These are phyloP conservation scores for Malassezia brasiliensis DNA, from an alignment of 1,284 basidiomycete species.

Conservation along the genomic window DNA sequence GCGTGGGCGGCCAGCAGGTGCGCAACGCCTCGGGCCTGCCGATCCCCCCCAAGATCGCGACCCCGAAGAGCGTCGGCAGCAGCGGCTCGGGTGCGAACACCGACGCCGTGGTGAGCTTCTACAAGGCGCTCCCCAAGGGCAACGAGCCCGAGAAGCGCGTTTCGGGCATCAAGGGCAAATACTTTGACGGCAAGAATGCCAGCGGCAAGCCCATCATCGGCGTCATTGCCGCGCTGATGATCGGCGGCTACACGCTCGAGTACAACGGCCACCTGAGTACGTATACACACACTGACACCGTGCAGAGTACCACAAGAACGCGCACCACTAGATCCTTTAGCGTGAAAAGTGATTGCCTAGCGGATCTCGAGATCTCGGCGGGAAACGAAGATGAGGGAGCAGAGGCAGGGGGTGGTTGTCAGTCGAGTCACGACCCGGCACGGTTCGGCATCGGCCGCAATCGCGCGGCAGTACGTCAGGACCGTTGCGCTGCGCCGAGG, in stretches of 20 bases:
- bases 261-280: slow-evolving; percentile 36
- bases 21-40: slow-evolving; percentile 50
- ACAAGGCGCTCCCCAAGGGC: slow-evolving; percentile 74
- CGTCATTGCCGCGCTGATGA: slow-evolving; percentile 65
- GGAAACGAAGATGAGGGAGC: not conserved
- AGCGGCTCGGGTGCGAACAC: slow-evolving; percentile 71
- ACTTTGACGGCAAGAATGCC: slow-evolving; percentile 76
- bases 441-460: no score
- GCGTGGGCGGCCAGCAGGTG: slow-evolving; percentile 21
- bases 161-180: slow-evolving; percentile 66
- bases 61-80: slow-evolving; percentile 72
- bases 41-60: slow-evolving; percentile 88
- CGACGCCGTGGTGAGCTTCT: slow-evolving; percentile 77
- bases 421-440: no score
- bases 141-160: slow-evolving; percentile 57
- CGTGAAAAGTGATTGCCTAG: not conserved
- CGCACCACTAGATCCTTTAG: slow-evolving; percentile 20
- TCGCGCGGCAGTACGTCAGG: no score
- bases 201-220: slow-evolving; percentile 64
- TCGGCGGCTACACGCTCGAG: slow-evolving; percentile 57
- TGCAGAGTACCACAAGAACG: slow-evolving; percentile 31
- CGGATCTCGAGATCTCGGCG: no score
- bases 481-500: no score
- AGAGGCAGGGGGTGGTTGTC: no score
- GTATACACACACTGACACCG: slow-evolving; percentile 10